These are phyloP conservation scores for Tulasnella sp. DNA, from an alignment of 768 basidiomycete genomes.

Conservation along the genomic window DNA sequence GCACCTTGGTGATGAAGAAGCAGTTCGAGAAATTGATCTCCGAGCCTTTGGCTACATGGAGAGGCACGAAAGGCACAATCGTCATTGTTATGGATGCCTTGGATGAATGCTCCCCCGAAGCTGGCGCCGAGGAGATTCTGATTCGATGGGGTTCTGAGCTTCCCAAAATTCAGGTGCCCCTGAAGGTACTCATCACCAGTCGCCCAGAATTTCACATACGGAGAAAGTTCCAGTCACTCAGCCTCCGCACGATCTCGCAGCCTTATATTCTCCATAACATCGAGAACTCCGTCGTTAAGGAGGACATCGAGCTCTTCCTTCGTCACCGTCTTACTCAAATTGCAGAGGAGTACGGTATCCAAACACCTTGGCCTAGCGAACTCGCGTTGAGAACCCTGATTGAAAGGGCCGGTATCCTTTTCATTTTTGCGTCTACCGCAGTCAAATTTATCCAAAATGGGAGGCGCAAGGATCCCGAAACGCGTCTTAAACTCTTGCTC, in stretches of 20 bases:
- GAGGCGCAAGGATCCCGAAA: background rate
- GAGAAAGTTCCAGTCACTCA: background rate
- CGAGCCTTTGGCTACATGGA: constrained; percentile 9
- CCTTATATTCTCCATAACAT: constrained; percentile 17
- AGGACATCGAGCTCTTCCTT: constrained; percentile 23
- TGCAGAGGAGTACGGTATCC: background rate
- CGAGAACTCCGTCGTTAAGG: constrained; percentile 7
- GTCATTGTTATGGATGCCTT: constrained; percentile 40
- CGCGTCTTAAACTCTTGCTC: background rate
- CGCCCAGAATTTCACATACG: constrained; percentile 35
- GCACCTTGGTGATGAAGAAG: constrained; percentile 27
- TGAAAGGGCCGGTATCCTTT: background rate
- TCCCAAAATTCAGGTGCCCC: constrained; percentile 32
- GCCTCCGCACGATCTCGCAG: background rate
- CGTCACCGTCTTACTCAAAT: background rate
- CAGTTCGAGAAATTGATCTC: constrained; percentile 31
- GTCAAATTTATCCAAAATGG: background rate
- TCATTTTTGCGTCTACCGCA: constrained; percentile 8
- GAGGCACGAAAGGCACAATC: constrained; percentile 25
- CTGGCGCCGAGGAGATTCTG: constrained; percentile 29
- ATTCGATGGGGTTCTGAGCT: constrained; percentile 30
- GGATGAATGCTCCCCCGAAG: constrained; percentile 36
- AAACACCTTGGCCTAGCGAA: background rate
- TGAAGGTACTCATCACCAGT: constrained; percentile 39
- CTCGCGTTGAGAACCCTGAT: background rate